Conservation (phyloP, 2,329 filamentous ascomycete genomes). For the Penicillium concentricum region DNA sequence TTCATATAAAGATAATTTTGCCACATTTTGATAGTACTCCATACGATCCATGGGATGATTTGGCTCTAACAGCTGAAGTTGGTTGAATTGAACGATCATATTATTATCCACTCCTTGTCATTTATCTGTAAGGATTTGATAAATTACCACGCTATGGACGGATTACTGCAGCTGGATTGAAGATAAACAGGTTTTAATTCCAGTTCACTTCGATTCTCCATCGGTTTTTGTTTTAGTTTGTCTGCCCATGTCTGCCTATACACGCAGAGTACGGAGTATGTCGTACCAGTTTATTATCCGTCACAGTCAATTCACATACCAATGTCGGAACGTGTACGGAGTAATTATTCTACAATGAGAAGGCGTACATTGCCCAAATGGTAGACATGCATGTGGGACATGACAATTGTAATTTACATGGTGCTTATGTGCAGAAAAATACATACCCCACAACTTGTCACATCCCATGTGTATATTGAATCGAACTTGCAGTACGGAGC, state of each 20-base stretch:
- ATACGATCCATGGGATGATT: background rate
- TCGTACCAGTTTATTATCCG: background rate
- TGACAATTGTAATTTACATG: too few species aligned
- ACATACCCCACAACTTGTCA: background rate
- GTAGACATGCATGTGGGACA: background rate
- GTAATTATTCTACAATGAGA: too few species aligned
- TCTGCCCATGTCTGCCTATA: background rate
- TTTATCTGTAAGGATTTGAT: background rate
- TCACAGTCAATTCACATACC: background rate
- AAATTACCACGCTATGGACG: background rate
- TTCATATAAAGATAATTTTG: background rate
- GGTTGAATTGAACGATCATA: background rate
- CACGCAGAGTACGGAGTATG: background rate
- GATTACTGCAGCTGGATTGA: background rate
- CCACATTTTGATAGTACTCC: background rate
- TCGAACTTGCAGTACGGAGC: background rate
- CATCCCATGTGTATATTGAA: background rate
- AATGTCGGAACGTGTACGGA: too few species aligned
- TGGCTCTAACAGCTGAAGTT: background rate
- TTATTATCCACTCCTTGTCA: background rate
- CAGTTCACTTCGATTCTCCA: too few species aligned
- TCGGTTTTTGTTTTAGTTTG: background rate
- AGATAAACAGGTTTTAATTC: background rate
- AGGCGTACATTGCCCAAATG: background rate
- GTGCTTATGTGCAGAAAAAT: too few species aligned